Base-by-base conservation (phyloP, 495 filamentous ascomycete genomes). In the Hypomontagnella submonticulosa region DNA sequence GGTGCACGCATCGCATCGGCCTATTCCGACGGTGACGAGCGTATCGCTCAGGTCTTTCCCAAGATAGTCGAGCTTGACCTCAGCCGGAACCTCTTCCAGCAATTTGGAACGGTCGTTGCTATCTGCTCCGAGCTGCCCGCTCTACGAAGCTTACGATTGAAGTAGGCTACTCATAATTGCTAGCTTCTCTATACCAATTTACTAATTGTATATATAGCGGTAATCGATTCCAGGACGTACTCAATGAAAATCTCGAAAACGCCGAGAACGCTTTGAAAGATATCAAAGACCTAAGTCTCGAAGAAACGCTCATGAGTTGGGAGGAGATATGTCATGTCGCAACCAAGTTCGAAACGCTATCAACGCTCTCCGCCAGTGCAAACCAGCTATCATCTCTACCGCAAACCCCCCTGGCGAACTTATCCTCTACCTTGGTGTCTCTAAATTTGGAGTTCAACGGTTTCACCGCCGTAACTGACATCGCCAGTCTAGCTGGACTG, bases 61-160 rank as follows among this genome's bases (percentile, higher is more conserved):
- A 84, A 89, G 56, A 89, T 97, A 57, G 81, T 83, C 10, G 90
- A 97, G 71, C 81, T 99, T 30, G 94, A 98, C 73, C 75, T 99
- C 33, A 92, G 92, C 67, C 83, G 92, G 40, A 98, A 94, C 73
- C 75, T 97, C 46, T 85, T 97, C 66, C 85, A 86, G 57, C 76
- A 73, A 12, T 87, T 92, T 74, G 71, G 76, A 2, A 85, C 89
- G 20, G 83, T 97, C 16, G 81, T 83, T 40, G 76, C 82, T 13
- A 90, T 99, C 27, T 95, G 91, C 71, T 76, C 76, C 3, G 82
- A 86, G 49, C 76, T 98, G 6, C 79, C 83, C 20, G 73, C 74
- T 37, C 69, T 99, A 57, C 84, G 77, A 69, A 84, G 73, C 12
- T 71, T 99, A 60, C 87, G 85, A 51, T 74, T 96, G 20, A 90